Conservation (phyloP, 202 grass and related monocot genomes). For the Zizania palustris region DNA sequence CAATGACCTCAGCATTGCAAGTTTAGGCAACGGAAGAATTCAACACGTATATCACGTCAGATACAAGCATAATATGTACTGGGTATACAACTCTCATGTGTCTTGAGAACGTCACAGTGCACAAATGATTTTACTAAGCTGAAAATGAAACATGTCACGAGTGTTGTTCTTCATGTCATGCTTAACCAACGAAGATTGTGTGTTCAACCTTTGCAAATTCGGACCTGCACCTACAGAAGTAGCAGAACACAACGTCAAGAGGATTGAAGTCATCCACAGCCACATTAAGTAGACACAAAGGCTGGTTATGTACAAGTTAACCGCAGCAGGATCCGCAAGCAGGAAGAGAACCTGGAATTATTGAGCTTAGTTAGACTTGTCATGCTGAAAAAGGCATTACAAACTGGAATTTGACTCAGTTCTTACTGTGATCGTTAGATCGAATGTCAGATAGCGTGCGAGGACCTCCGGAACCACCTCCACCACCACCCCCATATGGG, state of each 20-base stretch:
- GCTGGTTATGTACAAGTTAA: constrained; percentile 4
- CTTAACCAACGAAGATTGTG: constrained; percentile 13
- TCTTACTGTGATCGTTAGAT: constrained; percentile 83
- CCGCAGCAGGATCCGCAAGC: constrained; percentile 98
- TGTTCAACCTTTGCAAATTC: background rate
- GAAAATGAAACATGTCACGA: constrained; percentile 16
- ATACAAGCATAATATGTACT: constrained; percentile 22
- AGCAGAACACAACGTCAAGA: background rate
- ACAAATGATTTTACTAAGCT: background rate
- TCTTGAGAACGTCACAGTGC: constrained; percentile 15
- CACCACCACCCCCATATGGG: constrained; percentile 60
- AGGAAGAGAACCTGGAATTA: constrained; percentile 85
- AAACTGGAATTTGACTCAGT: constrained; percentile 31
- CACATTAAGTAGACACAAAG: constrained; percentile 19
- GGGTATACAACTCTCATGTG: background rate
- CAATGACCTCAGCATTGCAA: background rate
- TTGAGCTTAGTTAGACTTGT: background rate
- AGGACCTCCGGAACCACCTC: constrained; percentile 60
- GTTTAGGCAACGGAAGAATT: background rate
- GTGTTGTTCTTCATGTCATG: background rate
- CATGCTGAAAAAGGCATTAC: background rate
- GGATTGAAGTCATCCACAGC: background rate
- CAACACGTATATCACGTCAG: background rate
- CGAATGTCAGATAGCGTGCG: constrained; percentile 71
- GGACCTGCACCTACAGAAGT: background rate